A percentile compares a stretch with the other conserved stretches of the same genome.
Conservation (phyloP, 208 protist species). For the Trichomonas gallinae region DNA sequence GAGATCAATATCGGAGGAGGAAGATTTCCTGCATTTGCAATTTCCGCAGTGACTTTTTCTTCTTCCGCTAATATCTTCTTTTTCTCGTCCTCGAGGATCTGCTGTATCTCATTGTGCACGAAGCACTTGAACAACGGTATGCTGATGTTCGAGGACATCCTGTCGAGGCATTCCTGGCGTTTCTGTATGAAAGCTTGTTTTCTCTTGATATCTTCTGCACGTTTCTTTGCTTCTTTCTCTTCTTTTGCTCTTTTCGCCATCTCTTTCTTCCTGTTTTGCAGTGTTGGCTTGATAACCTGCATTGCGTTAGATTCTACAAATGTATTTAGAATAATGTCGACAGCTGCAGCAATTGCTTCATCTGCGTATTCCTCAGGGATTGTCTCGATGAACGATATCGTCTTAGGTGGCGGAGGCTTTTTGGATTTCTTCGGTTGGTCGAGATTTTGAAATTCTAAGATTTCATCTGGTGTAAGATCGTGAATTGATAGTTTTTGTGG, state of each 20-base stretch:
- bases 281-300: background rate
- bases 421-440: background rate
- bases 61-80: background rate
- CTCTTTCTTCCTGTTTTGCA: background rate
- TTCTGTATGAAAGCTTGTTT: background rate
- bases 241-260: background rate
- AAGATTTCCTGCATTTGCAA: background rate
- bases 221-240: background rate
- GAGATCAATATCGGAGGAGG: background rate
- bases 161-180: background rate
- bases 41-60: background rate
- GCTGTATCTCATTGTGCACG: background rate
- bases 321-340: background rate
- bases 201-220: background rate
- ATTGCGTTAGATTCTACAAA: background rate
- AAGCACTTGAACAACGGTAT: background rate
- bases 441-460: background rate
- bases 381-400: background rate
- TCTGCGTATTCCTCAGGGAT: background rate
- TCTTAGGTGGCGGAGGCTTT: background rate
- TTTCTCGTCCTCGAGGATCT: background rate
- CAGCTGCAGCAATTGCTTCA: background rate
- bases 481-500: background rate
- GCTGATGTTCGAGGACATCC: background rate
- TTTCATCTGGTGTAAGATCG: background rate